Evolutionary conservation across 441 rosid genomes (phyloP).

Genomic region (Codiaeum variegatum): DNA sequence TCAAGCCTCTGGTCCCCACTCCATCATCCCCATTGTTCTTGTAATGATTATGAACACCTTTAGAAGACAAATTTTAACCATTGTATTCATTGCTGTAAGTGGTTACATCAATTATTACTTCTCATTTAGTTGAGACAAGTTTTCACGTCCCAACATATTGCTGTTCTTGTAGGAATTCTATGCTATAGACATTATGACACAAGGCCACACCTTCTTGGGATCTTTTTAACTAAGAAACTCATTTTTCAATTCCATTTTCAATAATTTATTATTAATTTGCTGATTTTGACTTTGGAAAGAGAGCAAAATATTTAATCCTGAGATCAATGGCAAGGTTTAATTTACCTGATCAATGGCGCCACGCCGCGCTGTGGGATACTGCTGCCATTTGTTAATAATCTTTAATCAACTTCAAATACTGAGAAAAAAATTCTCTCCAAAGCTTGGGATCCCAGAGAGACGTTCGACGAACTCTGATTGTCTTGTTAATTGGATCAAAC

Average conservation of each 20-base stretch:
- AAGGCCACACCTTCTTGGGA: slow-evolving; percentile 5
- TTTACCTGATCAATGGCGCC: neutral
- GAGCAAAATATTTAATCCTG: neutral
- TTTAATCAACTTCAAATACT: slow-evolving; percentile 19
- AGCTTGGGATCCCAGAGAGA: too few species aligned
- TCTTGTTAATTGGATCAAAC: slow-evolving; percentile 45
- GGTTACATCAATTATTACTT: slow-evolving; percentile 7
- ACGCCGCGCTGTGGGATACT: too few species aligned
- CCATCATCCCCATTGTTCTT: slow-evolving; percentile 2
- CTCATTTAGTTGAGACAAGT: slow-evolving; percentile 9
- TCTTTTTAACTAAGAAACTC: neutral
- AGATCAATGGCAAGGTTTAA: neutral
- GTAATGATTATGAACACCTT: slow-evolving; percentile 8
- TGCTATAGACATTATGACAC: slow-evolving; percentile 13
- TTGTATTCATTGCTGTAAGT: neutral
- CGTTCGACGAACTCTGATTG: slow-evolving; percentile 38
- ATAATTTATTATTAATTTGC: neutral
- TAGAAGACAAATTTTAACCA: slow-evolving; percentile 4
- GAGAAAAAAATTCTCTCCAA: too few species aligned
- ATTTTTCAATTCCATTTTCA: neutral
- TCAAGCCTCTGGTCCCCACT: neutral
- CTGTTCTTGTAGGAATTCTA: neutral
- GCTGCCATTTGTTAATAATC: neutral
- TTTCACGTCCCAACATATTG: slow-evolving; percentile 9
- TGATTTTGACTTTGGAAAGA: neutral